These are phyloP conservation scores for Claviceps sp. DNA, from an alignment of 2,329 filamentous ascomycete genomes.

Conservation along the genomic window DNA sequence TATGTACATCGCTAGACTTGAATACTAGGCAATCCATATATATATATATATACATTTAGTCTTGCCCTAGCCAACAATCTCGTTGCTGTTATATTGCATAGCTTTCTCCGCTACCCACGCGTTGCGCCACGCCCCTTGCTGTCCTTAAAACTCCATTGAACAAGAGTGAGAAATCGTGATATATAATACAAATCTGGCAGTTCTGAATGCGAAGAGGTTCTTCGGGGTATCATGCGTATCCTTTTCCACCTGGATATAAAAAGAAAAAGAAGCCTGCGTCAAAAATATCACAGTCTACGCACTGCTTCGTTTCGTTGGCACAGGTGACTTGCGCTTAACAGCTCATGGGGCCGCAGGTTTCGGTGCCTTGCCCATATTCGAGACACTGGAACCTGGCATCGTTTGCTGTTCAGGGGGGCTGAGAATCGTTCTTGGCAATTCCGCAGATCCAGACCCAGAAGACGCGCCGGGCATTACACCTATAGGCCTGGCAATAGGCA, in stretches of 20 bases:
- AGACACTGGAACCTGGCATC: slow-evolving; percentile 20
- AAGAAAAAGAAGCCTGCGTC: background rate
- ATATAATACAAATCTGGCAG: slow-evolving; percentile 1
- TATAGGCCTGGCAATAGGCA: slow-evolving; percentile 15
- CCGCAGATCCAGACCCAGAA: slow-evolving; percentile 25
- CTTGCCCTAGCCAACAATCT: background rate
- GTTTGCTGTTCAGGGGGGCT: slow-evolving; percentile 19
- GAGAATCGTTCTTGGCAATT: slow-evolving; percentile 25
- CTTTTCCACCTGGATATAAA: slow-evolving; percentile 1
- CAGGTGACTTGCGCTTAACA: slow-evolving; percentile 1
- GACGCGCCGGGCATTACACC: slow-evolving; percentile 15
- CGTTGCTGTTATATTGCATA: background rate
- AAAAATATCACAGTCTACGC: background rate
- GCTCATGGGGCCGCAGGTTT: slow-evolving; percentile 22
- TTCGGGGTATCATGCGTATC: slow-evolving; percentile 26
- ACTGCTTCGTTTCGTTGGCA: background rate
- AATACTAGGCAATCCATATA: background rate
- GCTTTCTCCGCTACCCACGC: slow-evolving; percentile 3
- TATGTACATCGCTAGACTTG: background rate
- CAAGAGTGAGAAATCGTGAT: background rate
- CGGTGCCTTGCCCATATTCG: slow-evolving; percentile 19
- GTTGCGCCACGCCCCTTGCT: background rate
- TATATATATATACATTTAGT: background rate
- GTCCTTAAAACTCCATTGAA: background rate
- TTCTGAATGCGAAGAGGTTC: slow-evolving; percentile 12